These are phyloP conservation scores for Aschersonia sp. DNA, from an alignment of 2,329 filamentous ascomycete genomes.

Conservation along the genomic window DNA sequence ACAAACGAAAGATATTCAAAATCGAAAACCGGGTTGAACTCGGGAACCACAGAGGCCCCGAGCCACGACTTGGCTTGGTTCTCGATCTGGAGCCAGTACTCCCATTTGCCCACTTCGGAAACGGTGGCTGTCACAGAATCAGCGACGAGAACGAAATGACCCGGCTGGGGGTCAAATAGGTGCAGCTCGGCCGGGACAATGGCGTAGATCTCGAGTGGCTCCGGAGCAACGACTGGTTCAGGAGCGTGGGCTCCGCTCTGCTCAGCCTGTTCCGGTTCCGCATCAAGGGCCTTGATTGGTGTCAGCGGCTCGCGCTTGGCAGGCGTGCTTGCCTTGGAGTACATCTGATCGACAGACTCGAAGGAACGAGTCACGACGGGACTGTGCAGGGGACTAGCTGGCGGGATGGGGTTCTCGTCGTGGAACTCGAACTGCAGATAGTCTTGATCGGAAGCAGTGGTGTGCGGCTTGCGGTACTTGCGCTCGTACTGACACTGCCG, in stretches of 20 bases:
- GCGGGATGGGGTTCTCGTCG: slow-evolving; percentile 47
- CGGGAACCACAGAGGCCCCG: slow-evolving; percentile 69
- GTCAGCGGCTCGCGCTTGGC: slow-evolving; percentile 26
- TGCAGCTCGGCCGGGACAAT: slow-evolving; percentile 75
- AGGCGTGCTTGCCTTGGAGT: slow-evolving; percentile 34
- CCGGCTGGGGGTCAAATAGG: slow-evolving; percentile 79
- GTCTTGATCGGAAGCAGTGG: slow-evolving; percentile 69
- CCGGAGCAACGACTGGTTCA: slow-evolving; percentile 31
- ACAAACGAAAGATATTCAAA: slow-evolving; percentile 99
- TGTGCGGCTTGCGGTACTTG: slow-evolving; percentile 70
- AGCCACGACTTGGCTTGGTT: slow-evolving; percentile 70
- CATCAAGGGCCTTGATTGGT: slow-evolving; percentile 14
- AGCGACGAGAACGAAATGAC: slow-evolving; percentile 74
- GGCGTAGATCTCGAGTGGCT: slow-evolving; percentile 56
- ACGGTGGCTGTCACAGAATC: slow-evolving; percentile 62
- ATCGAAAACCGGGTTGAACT: slow-evolving; percentile 97
- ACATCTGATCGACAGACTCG: slow-evolving; percentile 42
- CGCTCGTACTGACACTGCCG: slow-evolving; percentile 95
- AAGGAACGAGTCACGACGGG: slow-evolving; percentile 39
- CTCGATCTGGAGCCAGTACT: slow-evolving; percentile 86
- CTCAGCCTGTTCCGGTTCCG: background rate
- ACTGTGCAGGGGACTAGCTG: slow-evolving; percentile 47
- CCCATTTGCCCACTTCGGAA: slow-evolving; percentile 76
- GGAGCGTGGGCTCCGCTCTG: background rate
- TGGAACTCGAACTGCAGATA: slow-evolving; percentile 71